Evolutionary conservation across 129 eudicot species (phyloP), one percentile per base, ranked within the genome.

Genomic region (Flaveria bidentis): DNA sequence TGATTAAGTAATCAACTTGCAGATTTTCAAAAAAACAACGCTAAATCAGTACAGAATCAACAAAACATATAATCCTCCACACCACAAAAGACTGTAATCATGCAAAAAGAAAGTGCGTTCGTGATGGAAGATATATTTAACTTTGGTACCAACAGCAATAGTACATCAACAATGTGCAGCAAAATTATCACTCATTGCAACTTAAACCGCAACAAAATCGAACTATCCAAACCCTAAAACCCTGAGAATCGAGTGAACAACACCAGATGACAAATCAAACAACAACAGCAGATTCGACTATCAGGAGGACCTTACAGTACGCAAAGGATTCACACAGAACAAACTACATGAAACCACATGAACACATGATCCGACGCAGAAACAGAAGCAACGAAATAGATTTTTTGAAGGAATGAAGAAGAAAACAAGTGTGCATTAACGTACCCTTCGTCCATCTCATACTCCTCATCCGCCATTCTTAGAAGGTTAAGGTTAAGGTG

Each of bases 381-480:
- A 10, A 52, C 20, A 41, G 9, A 20, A 73, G 39, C 67, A 41
- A 22, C 68, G 58, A 73, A 15, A 2, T 41, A 73, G 5, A 36
- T 57, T 16, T 57, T 16, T 44, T 44, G 1, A 55, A 9, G 41
- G 77, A 55, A 39, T 56, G 77, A 41, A 41, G 46, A 57, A 22
- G 17, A 49, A 36, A 16, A 26, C 6, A 69, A 70, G 12, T 13
- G 15, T 55, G 44, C 1, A 9, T 1, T 74, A 18, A 76, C 87
- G 66, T 62, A 89, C 91, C 82, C 91, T 75, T 85, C 91, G 82
- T 89, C 91, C 96, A 89, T 89, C 52, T 89, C 96, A 63, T 79
- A 89, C 15, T 89, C 96, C 58, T 89, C 91, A 77, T 89, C 96
- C 7, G 96, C 96, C 96, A 89, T 89, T 84, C 66, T 81, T 55